Conservation (phyloP, 805 yeast species). For the Ogataea henricii region DNA sequence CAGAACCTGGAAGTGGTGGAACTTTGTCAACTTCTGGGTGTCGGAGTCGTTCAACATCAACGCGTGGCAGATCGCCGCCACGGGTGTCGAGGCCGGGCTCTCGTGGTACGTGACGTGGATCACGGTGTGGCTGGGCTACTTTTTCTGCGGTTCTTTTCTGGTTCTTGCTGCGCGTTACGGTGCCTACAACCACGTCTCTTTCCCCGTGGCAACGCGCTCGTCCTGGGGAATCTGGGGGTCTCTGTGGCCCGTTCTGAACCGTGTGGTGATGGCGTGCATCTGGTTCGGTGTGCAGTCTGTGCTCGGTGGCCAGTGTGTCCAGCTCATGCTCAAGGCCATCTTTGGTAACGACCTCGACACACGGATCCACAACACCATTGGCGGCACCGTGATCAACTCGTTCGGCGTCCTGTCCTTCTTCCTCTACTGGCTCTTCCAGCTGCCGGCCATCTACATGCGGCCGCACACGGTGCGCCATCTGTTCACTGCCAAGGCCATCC, state of each 20-base stretch:
- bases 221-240: slow-evolving; percentile 88
- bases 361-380: slow-evolving; percentile 65
- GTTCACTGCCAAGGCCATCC: slow-evolving; percentile 76
- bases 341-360: slow-evolving; percentile 66
- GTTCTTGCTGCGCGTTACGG: slow-evolving; percentile 77
- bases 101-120: slow-evolving; percentile 94
- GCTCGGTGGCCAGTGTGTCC: slow-evolving; percentile 82
- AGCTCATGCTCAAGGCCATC: slow-evolving; percentile 72
- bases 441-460: slow-evolving; percentile 79
- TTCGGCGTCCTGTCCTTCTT: slow-evolving; percentile 76
- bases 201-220: slow-evolving; percentile 80
- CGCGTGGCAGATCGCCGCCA: slow-evolving; percentile 89
- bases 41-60: slow-evolving; percentile 89
- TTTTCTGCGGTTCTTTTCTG: slow-evolving; percentile 68
- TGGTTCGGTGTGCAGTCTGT: slow-evolving; percentile 90
- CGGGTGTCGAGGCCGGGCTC: slow-evolving; percentile 76
- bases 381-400: slow-evolving; percentile 54
- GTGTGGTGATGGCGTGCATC: slow-evolving; percentile 75
- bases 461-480: slow-evolving; percentile 83
- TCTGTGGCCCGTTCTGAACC: slow-evolving; percentile 83
- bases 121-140: slow-evolving; percentile 84
- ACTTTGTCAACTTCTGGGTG: slow-evolving; percentile 79
- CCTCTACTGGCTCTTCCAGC: slow-evolving; percentile 75
- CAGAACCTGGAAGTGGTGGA: slow-evolving; percentile 85
- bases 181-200: slow-evolving; percentile 75